These are phyloP conservation scores for Apophysomyces trapeziformis DNA, from an alignment of 371 early-diverging fungal species.

Conservation along the genomic window DNA sequence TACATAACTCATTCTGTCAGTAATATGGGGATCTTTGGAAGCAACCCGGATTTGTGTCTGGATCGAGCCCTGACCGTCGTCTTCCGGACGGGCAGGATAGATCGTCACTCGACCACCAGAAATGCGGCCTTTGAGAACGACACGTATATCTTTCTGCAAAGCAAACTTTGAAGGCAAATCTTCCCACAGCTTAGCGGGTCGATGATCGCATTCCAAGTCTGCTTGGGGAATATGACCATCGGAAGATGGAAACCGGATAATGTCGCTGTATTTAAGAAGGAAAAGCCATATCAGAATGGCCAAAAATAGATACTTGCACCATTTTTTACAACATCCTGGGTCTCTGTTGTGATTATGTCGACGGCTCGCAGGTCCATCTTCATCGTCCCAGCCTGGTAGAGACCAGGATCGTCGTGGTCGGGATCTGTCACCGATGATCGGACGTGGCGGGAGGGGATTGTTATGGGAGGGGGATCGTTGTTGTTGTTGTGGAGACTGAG, in stretches of 20 bases:
- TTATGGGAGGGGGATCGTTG: background rate
- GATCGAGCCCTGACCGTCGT: slow-evolving; percentile 19
- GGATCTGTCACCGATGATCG: background rate
- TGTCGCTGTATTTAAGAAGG: slow-evolving; percentile 25
- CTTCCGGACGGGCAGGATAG: slow-evolving; percentile 4
- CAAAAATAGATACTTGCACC: slow-evolving; percentile 28
- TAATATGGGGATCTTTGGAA: background rate
- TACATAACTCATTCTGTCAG: slow-evolving; percentile 12
- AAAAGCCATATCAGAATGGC: slow-evolving; percentile 24
- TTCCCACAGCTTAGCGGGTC: slow-evolving; percentile 16
- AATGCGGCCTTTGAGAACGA: slow-evolving; percentile 18
- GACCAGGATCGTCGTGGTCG: background rate
- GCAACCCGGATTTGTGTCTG: slow-evolving; percentile 14
- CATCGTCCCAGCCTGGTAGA: background rate
- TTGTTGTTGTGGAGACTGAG: background rate
- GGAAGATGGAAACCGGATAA: background rate
- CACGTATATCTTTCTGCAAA: slow-evolving; percentile 19
- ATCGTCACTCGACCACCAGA: slow-evolving; percentile 18
- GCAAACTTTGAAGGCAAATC: slow-evolving; percentile 16
- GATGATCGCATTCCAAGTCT: slow-evolving; percentile 13
- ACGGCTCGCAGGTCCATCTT: background rate
- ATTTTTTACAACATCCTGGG: slow-evolving; percentile 23
- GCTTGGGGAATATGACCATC: background rate
- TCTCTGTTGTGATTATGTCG: background rate
- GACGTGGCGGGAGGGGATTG: background rate